Evolutionary conservation across 2,329 filamentous ascomycete species (phyloP).

Genomic region (Colletotrichum cuscutae): DNA sequence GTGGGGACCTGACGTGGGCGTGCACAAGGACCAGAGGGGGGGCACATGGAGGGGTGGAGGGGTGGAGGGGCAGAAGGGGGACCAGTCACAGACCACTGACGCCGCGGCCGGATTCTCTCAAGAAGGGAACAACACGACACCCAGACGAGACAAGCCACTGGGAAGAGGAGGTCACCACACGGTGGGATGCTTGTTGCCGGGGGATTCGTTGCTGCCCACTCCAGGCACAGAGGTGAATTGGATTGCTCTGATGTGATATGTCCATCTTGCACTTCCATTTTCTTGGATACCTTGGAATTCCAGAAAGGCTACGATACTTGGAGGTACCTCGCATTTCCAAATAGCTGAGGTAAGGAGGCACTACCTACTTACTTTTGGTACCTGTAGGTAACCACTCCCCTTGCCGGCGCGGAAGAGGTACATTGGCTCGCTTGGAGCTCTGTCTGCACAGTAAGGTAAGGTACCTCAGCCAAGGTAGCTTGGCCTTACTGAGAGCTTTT

Average conservation of each 20-base stretch:
- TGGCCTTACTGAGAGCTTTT: background rate
- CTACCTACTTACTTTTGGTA: no score
- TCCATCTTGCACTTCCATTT: background rate
- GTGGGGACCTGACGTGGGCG: conserved; percentile 36
- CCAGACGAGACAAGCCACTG: conserved; percentile 7
- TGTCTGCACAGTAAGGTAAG: background rate
- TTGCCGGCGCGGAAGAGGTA: background rate
- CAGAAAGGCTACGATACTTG: background rate
- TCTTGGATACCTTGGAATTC: background rate
- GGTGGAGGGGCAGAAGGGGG: conserved; percentile 9
- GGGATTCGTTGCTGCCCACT: background rate
- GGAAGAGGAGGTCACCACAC: background rate
- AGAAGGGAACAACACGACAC: background rate
- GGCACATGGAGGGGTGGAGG: conserved; percentile 31
- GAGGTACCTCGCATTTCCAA: no score
- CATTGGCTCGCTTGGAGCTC: background rate
- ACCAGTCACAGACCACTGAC: conserved; percentile 11
- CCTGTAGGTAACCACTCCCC: background rate
- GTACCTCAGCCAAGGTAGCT: background rate
- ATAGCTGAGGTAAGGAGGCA: no score
- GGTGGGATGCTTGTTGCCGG: conserved; percentile 8
- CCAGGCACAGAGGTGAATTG: background rate
- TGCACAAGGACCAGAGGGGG: conserved; percentile 14
- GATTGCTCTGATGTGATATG: background rate
- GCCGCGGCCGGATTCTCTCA: conserved; percentile 12